Conservation (phyloP, 768 basidiomycete genomes). For the Candolleomyces eurysporus region DNA sequence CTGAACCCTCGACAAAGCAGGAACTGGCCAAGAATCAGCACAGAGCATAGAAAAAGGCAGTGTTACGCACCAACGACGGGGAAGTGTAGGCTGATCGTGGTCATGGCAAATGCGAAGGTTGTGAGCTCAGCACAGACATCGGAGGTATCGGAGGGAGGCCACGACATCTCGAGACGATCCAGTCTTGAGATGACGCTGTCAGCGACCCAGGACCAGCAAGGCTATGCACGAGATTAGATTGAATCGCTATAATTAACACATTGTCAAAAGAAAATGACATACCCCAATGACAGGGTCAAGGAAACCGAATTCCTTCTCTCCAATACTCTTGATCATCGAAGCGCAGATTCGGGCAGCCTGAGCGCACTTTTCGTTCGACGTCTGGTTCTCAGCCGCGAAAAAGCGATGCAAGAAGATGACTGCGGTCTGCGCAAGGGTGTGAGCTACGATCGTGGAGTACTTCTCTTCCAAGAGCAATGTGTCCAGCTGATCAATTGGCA, state of each 20-base stretch:
- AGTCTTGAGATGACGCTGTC: constrained; percentile 68
- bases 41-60: neutral
- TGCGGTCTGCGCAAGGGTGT: constrained; percentile 66
- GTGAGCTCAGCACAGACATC: constrained; percentile 64
- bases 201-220: constrained; percentile 70
- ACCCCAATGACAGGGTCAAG: constrained; percentile 81
- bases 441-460: constrained; percentile 54
- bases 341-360: constrained; percentile 61
- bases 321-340: constrained; percentile 58
- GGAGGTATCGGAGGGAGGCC: constrained; percentile 55
- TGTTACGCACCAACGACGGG: constrained; percentile 49
- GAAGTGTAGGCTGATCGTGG: constrained; percentile 54
- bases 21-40: constrained; percentile 22
- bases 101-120: constrained; percentile 63
- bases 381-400: constrained; percentile 56
- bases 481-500: constrained; percentile 65
- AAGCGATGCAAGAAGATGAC: constrained; percentile 64
- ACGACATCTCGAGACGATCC: constrained; percentile 59
- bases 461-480: constrained; percentile 55
- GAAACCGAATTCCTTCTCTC: constrained; percentile 63
- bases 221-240: constrained; percentile 33
- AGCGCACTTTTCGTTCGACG: constrained; percentile 65
- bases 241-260: constrained; percentile 6
- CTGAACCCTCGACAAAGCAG: constrained; percentile 40
- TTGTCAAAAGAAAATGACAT: constrained; percentile 22